phyloP scores from a whole-genome alignment of 306 rosid species.

The Begonia loranthoides region DNA sequence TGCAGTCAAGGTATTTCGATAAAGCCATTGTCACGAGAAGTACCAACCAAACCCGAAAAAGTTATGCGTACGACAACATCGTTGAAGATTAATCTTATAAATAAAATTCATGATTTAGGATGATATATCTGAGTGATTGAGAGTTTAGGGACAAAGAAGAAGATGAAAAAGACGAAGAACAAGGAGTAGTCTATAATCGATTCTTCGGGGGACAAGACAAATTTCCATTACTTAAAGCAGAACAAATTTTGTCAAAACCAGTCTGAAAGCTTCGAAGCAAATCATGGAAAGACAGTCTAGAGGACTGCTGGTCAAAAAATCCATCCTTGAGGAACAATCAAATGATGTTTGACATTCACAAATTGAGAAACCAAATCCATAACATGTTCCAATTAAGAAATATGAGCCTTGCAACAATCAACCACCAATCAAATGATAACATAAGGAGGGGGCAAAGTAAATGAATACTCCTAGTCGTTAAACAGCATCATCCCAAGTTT shows the following conservation, averaged over 20 bases:
- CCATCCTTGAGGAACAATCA: conserved; percentile 30
- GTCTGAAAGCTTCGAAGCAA: not conserved
- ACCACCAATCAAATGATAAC: too few relatives aligned
- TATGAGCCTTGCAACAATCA: too few relatives aligned
- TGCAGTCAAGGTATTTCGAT: conserved; percentile 32
- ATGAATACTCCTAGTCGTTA: too few relatives aligned
- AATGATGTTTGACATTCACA: too few relatives aligned
- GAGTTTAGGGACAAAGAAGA: conserved; percentile 14
- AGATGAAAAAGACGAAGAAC: conserved; percentile 18
- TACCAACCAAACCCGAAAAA: not conserved
- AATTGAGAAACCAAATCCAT: too few relatives aligned
- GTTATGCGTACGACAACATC: not conserved
- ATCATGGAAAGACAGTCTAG: conserved; percentile 8
- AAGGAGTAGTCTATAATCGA: conserved; percentile 25
- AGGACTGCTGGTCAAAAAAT: not conserved
- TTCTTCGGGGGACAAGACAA: conserved; percentile 28
- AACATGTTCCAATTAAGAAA: too few relatives aligned
- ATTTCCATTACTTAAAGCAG: too few relatives aligned
- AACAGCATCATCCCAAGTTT: not conserved
- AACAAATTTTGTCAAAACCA: too few relatives aligned
- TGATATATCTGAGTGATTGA: conserved; percentile 19
- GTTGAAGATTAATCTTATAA: too few relatives aligned
- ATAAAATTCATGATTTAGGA: not conserved
- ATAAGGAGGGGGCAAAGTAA: too few relatives aligned
- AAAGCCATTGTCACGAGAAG: too few relatives aligned